Conservation (phyloP, 495 filamentous ascomycete species). For the Jackrogersella minutella region DNA sequence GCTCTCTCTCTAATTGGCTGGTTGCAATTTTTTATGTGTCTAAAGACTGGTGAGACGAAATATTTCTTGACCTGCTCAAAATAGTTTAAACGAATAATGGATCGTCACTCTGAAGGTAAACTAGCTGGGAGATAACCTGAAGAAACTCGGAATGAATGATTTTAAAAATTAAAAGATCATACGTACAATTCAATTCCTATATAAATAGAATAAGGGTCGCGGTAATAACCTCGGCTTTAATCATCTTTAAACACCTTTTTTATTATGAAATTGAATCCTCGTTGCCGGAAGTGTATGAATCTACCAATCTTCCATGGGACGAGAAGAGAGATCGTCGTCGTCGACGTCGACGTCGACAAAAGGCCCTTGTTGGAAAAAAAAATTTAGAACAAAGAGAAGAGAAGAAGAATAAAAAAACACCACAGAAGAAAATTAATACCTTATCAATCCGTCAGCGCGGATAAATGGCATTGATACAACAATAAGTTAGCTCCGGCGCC, state of each 20-base stretch:
- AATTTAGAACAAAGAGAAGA: too few species aligned
- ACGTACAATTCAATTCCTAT: constrained; percentile 12
- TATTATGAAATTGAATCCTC: constrained; percentile 13
- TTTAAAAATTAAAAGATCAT: constrained; percentile 5
- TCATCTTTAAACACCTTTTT: constrained; percentile 7
- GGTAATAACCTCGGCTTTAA: constrained; percentile 6
- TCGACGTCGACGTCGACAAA: too few species aligned
- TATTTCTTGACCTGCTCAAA: too few species aligned
- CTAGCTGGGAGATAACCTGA: neutral
- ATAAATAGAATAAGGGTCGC: constrained; percentile 4
- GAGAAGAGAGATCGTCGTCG: constrained; percentile 15
- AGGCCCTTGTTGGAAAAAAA: constrained; percentile 14
- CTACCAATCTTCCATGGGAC: constrained; percentile 4
- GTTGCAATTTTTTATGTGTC: too few species aligned
- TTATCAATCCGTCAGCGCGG: constrained; percentile 12
- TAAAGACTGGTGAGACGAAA: too few species aligned
- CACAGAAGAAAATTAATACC: constrained; percentile 14
- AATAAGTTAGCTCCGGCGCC: constrained; percentile 15
- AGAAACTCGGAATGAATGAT: neutral
- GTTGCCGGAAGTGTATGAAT: constrained; percentile 25
- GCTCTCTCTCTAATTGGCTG: too few species aligned
- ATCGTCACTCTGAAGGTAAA: too few species aligned
- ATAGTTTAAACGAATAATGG: too few species aligned
- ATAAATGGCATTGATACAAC: constrained; percentile 29
- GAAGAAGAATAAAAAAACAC: too few species aligned